A percentile compares a stretch with the other conserved stretches of the same genome.
These are phyloP conservation scores for Coniferiporia sulphurascens DNA, from an alignment of 1,284 basidiomycete species.

Conservation along the genomic window DNA sequence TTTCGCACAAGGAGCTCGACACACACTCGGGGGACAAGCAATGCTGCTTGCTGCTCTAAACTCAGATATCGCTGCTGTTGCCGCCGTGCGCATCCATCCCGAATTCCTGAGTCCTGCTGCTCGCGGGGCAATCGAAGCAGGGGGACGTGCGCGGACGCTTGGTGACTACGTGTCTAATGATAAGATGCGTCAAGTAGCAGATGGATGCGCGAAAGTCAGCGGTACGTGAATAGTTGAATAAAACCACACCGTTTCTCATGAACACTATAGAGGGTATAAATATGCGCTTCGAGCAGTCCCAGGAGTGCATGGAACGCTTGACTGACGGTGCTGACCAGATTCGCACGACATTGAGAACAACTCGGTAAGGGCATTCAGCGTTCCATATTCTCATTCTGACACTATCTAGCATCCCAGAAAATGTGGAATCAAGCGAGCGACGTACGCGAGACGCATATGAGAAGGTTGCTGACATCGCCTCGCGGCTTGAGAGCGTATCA, in stretches of 20 bases:
- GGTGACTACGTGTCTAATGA: slow-evolving; percentile 74
- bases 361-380: slow-evolving; percentile 35
- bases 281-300: slow-evolving; percentile 47
- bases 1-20: slow-evolving; percentile 46
- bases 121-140: slow-evolving; percentile 61
- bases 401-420: slow-evolving; percentile 46
- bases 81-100: slow-evolving; percentile 58
- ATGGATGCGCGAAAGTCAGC: slow-evolving; percentile 67
- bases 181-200: slow-evolving; percentile 76
- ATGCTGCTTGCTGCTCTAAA: slow-evolving; percentile 55
- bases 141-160: slow-evolving; percentile 61
- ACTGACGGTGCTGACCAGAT: slow-evolving; percentile 56
- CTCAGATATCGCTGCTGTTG: slow-evolving; percentile 64
- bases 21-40: slow-evolving; percentile 61
- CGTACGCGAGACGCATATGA: slow-evolving; percentile 55
- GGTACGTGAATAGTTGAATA: slow-evolving; percentile 35
- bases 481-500: slow-evolving; percentile 48
- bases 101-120: slow-evolving; percentile 68
- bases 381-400: background rate
- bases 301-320: slow-evolving; percentile 49
- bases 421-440: slow-evolving; percentile 49
- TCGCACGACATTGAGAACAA: slow-evolving; percentile 42
- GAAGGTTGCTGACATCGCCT: slow-evolving; percentile 48
- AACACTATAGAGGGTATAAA: slow-evolving; percentile 45
- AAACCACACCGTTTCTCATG: slow-evolving; percentile 23